Evolutionary conservation across 1,284 basidiomycete species (phyloP), one percentile per base, ranked within the genome.

Genomic region (Trametes sp.): DNA sequence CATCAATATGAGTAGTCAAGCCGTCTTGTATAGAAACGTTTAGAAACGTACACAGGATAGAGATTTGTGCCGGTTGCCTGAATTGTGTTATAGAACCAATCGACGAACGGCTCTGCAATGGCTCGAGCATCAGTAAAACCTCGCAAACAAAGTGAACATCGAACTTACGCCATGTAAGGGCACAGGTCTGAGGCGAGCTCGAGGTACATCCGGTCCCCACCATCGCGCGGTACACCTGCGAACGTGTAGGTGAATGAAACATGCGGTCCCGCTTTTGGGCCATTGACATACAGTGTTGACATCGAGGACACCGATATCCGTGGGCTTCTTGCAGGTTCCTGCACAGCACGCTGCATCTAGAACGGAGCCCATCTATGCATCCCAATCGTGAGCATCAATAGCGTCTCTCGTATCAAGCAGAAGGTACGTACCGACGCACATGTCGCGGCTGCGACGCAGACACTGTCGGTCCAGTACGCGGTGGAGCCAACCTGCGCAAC

Each of bases 41-140:
- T 4, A 10, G 11, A n/a, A 8, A 46, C 60, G 7, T 56, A 62
- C 60, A 21, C 33, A 16, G 60, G 60, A 11, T 14, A 62, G 4
- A 54, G 23, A 21, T 62, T 57, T 13, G 45, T 57, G 9, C 52
- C 44, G 28, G 61, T 57, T 5, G n/a, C 13, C 29, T 57, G 55
- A 13, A 62, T 57, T 2, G 61, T 62, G 31, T 38, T 36, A 21
- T 62, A 62, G 52, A 62, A 62, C 61, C 61, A 62, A 24, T 62
- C 61, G 8, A 62, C 51, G 38, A 62, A 62, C 0, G 61, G 55
- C 26, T 62, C 61, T 62, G 31, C 19, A 21, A 4, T 9, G 19
- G 21, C 1, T 16, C 45, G 19, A 36, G 21, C 16, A 28, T 26
- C 16, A 28, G 13, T n/a, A 33, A 26, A 2, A 4, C 19, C 24